Conservation (phyloP, 176 grass and related monocot species). For the Zizania latifolia region DNA sequence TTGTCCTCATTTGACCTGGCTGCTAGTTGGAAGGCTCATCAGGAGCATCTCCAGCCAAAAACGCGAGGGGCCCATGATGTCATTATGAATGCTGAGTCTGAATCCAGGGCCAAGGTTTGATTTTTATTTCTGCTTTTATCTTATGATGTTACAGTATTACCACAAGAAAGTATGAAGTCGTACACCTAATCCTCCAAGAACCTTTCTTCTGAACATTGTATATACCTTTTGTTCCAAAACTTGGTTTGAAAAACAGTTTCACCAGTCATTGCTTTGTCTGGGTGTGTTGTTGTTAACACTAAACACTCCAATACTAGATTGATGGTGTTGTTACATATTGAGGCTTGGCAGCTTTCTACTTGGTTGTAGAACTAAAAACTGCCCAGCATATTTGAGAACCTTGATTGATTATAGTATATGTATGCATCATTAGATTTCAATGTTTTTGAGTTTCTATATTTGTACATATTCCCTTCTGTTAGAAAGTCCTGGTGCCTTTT, state of each 20-base stretch:
- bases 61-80: conserved; percentile 68
- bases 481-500: neutral
- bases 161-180: neutral
- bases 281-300: neutral
- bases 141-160: neutral
- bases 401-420: neutral
- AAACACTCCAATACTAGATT: neutral
- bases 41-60: conserved; percentile 64
- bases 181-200: neutral
- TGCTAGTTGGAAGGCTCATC: conserved; percentile 82
- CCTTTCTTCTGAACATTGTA: neutral
- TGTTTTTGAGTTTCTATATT: neutral
- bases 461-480: no score
- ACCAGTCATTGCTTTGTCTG: neutral
- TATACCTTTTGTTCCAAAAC: neutral
- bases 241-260: neutral
- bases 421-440: neutral
- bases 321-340: neutral
- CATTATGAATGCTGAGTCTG: conserved; percentile 43
- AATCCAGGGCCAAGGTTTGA: conserved; percentile 53
- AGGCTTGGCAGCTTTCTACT: neutral
- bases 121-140: conserved; percentile 8
- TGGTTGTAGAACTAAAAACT: neutral
- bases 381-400: neutral
- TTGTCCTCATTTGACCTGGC: conserved; percentile 86